Evolutionary conservation across 164 flowering plant genomes (phyloP), one percentile per base, ranked within the genome.

Genomic region (Annona squamosa): DNA sequence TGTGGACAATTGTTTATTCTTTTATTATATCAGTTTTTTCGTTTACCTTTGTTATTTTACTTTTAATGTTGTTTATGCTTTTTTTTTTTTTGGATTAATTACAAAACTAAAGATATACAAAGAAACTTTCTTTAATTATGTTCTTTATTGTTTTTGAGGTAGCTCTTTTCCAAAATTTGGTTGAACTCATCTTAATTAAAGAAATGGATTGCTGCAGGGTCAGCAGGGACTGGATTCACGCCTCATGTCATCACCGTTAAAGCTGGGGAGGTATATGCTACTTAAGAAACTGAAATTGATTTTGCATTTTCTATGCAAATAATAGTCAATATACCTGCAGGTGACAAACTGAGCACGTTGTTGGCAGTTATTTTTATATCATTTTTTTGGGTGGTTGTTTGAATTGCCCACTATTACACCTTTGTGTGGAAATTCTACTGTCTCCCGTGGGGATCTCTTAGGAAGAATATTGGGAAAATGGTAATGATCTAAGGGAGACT

Each of bases 231-330:
- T 78, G 93, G 91, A 68, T 91, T 94, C 76, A 87, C 87, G 3
- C 97, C 98, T n/a, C 97, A 94, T 83, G 85, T 94, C 62, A 87
- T 94, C 71, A 82, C 86, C 59, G 97, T 92, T 26, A 85, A 88
- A 78, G 83, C 94, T 47, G 97, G 98, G 76, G 98, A 92, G 98
- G 98, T 92, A 65, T 63, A 67, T 6, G 18, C 37, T 4, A 42
- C 18, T 63, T 63, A 1, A 3, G 6, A 6, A 19, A 2, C 19
- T 19, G 18, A 63, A 6, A n/a, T 63, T 26, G 37, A 26, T 26
- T 26, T 26, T 26, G 37, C 37, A 26, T 26, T 26, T 26, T 26
- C 37, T 26, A 26, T 26, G 37, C 37, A 26, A 26, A 26, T 0
- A 26, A 26, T 26, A 26, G 37, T 26, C 37, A 26, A 26, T 26